Conservation (phyloP, 441 rosid species). For the Populus tomentosa region DNA sequence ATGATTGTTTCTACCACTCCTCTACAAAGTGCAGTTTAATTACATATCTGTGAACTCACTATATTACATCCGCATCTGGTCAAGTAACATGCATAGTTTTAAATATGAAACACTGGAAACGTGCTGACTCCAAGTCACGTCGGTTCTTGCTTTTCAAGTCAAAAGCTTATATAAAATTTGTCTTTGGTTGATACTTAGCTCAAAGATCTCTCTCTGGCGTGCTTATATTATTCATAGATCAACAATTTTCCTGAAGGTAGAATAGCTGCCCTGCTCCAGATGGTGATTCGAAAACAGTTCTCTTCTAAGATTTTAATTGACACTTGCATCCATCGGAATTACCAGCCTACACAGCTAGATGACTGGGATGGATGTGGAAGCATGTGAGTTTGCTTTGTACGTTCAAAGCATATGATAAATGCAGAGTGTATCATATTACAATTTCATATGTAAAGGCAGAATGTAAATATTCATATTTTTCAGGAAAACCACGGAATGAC, state of each 20-base stretch:
- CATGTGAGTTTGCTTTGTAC: conserved; percentile 4
- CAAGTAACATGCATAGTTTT: not conserved
- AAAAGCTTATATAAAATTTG: not conserved
- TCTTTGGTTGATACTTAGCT: not conserved
- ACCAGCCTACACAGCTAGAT: not conserved
- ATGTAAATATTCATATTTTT: no score
- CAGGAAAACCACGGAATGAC: no score
- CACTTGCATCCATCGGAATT: not conserved
- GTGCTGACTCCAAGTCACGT: not conserved
- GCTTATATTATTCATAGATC: not conserved
- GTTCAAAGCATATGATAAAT: not conserved
- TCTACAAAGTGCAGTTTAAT: not conserved
- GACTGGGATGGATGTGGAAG: not conserved
- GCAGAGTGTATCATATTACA: no score
- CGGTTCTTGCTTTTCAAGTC: not conserved
- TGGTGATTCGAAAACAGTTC: not conserved
- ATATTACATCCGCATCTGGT: not conserved
- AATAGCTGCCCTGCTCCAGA: not conserved
- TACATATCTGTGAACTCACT: not conserved
- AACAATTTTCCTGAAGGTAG: not conserved
- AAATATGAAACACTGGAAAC: not conserved
- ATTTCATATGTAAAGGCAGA: no score
- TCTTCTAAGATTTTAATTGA: not conserved
- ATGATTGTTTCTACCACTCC: not conserved
- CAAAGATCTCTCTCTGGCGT: not conserved